Base-by-base conservation (phyloP, 805 yeast genomes). In the Hanseniaspora valbyensis region DNA sequence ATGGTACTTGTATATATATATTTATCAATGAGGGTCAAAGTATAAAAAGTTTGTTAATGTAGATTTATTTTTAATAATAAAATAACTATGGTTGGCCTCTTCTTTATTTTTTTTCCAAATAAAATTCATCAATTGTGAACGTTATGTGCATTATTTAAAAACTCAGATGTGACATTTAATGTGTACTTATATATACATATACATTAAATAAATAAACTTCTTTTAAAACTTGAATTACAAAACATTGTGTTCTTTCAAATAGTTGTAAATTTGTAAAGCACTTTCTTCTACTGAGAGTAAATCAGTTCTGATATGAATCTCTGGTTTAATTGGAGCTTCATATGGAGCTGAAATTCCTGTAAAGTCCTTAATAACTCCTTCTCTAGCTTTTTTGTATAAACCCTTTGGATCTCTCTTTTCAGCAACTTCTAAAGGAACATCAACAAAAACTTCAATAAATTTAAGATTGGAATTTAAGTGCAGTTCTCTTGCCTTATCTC, bases 401-500 rank as follows among this genome's bases (percentile, higher is more conserved):
- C 97, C 97, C 72, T 90, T 90, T 56, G 97, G 97, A 67, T 90
- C 97, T 70, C 97, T 85, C 67, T 86, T 76, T 72, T 90, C 97
- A 45, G 96, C 97, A 55, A 90, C 87, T 61, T 82, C 88, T 46
- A 90, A 73, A 32, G 97, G 96, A 41, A 88, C 96, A 65, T 89
- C 95, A 33, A 89, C 90, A 58, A 70, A 88, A 8, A 90, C 94
- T 70, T 89, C 97, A 50, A 89, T 76, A 61, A 89, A 89, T 49
- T 95, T 90, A 55, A 90, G 70, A 38, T 75, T 75, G 56, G 81
- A 77, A 54, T 78, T 78, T 55, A 75, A 78, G 65, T 89, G 97
- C 55, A 89, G 71, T 63, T 82, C 80, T 63, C 97, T 79, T 30
- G 96, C 97, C 57, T 74, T 76, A 50, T 78, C 79, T 67, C 97